Evolutionary conservation across 2,329 filamentous ascomycete genomes (phyloP).

Genomic region (Leptographium galeiforme): DNA sequence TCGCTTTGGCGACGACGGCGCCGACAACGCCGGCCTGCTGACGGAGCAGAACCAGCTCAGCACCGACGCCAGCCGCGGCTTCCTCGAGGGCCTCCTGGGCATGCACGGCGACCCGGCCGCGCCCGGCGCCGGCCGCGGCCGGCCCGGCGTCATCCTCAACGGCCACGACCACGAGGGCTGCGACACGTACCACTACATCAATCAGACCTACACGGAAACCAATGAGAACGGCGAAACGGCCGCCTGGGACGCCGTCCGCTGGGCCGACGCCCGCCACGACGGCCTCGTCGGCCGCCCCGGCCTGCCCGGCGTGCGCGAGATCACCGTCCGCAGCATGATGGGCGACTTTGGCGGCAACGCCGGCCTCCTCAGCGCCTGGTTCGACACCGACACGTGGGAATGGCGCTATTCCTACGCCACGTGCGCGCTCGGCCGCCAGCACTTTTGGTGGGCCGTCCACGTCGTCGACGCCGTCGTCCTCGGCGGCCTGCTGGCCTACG

Average conservation of each 20-base stretch:
- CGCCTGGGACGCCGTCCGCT: constrained; percentile 38
- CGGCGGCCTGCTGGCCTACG: constrained; percentile 13
- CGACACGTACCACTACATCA: constrained; percentile 73
- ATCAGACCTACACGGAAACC: too few species aligned
- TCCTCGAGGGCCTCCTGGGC: constrained; percentile 77
- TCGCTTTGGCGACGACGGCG: constrained; percentile 51
- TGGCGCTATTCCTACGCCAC: constrained; percentile 74
- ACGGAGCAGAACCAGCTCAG: constrained; percentile 82
- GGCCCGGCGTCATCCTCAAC: constrained; percentile 69
- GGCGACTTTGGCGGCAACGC: constrained; percentile 88
- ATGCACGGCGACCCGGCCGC: constrained; percentile 51
- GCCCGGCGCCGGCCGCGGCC: constrained; percentile 47
- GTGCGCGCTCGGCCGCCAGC: constrained; percentile 72
- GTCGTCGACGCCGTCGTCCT: constrained; percentile 47
- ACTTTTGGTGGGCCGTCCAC: constrained; percentile 90
- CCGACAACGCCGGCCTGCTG: constrained; percentile 53
- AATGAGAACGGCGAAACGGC: too few species aligned
- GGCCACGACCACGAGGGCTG: constrained; percentile 95
- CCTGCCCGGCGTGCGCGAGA: constrained; percentile 61
- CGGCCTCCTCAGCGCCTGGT: constrained; percentile 80
- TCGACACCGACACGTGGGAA: constrained; percentile 55
- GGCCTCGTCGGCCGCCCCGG: constrained; percentile 27
- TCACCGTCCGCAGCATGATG: constrained; percentile 98
- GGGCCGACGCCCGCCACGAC: constrained; percentile 30
- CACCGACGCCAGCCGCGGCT: constrained; percentile 52